Conservation (phyloP, 345 rosid species). For the Heritiera fomes region DNA sequence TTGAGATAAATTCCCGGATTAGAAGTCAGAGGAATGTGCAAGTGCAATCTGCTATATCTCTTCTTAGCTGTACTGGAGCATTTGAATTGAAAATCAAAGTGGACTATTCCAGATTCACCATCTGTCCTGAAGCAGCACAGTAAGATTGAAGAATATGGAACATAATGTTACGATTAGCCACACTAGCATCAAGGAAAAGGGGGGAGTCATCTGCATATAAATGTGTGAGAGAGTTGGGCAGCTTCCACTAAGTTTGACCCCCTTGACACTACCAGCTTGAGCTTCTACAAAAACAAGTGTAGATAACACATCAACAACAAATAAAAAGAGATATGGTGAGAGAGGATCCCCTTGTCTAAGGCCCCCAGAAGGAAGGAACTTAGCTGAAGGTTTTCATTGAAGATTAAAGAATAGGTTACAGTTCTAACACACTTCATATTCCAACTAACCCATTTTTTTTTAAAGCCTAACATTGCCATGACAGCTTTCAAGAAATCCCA, state of each 20-base stretch:
- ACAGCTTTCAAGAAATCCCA: not conserved
- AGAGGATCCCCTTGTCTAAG: not conserved
- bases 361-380: not conserved
- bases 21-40: not conserved
- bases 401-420: not conserved
- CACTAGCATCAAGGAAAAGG: not conserved
- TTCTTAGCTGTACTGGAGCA: not conserved
- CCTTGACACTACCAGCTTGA: not conserved
- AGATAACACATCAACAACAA: not conserved
- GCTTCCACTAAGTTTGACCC: not conserved
- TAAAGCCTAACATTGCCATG: not conserved
- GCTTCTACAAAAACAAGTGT: not conserved
- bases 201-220: not conserved
- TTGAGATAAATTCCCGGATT: not conserved
- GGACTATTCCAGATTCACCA: not conserved
- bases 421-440: too few species aligned
- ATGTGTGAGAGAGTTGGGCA: not conserved
- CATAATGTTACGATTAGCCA: not conserved
- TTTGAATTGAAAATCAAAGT: not conserved
- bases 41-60: not conserved
- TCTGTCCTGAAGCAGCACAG: not conserved
- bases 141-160: not conserved
- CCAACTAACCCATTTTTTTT: not conserved
- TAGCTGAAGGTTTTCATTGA: not conserved
- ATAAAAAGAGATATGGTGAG: too few species aligned